A percentile compares a stretch with the other conserved stretches of the same genome.
These are phyloP conservation scores for Aspergillaceae sp. DNA, from an alignment of 2,329 filamentous ascomycete species.

Conservation along the genomic window DNA sequence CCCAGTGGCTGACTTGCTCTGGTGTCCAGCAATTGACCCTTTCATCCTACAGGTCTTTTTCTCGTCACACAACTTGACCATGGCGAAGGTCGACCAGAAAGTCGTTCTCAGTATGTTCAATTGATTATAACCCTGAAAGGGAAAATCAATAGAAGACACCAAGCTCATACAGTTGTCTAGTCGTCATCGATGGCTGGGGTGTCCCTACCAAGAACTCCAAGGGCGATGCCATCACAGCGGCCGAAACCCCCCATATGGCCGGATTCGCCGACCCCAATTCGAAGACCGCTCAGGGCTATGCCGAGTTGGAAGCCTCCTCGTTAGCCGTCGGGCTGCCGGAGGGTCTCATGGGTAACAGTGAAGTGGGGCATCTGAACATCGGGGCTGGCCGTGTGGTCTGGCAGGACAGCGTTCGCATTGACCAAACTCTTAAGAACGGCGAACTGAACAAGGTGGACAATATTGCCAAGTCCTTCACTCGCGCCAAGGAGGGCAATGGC, in stretches of 20 bases:
- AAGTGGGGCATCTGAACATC: slow-evolving; percentile 98
- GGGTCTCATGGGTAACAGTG: slow-evolving; percentile 97
- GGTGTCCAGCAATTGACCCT: slow-evolving; percentile 13
- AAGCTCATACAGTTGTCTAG: slow-evolving; percentile 36
- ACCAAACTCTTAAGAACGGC: slow-evolving; percentile 79
- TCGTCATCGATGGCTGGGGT: slow-evolving; percentile 99
- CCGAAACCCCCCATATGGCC: slow-evolving; percentile 92
- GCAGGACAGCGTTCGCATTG: slow-evolving; percentile 97
- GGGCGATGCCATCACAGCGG: slow-evolving; percentile 91
- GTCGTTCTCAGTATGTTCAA: slow-evolving; percentile 53
- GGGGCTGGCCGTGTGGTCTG: slow-evolving; percentile 94
- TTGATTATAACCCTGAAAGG: not conserved
- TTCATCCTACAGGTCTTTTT: slow-evolving; percentile 9
- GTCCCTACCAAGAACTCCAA: slow-evolving; percentile 73
- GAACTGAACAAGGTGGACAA: slow-evolving; percentile 68
- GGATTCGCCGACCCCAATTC: slow-evolving; percentile 59
- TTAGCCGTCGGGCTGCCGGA: slow-evolving; percentile 92
- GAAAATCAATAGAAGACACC: not conserved
- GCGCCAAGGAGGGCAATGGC: slow-evolving; percentile 79
- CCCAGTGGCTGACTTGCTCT: not conserved
- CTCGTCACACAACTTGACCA: slow-evolving; percentile 31
- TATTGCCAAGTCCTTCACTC: slow-evolving; percentile 67
- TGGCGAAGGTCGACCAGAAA: slow-evolving; percentile 62
- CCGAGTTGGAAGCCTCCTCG: slow-evolving; percentile 90
- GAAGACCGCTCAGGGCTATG: slow-evolving; percentile 73